phyloP scores from a whole-genome alignment of 345 rosid species.

The Eucalyptus sp. region DNA sequence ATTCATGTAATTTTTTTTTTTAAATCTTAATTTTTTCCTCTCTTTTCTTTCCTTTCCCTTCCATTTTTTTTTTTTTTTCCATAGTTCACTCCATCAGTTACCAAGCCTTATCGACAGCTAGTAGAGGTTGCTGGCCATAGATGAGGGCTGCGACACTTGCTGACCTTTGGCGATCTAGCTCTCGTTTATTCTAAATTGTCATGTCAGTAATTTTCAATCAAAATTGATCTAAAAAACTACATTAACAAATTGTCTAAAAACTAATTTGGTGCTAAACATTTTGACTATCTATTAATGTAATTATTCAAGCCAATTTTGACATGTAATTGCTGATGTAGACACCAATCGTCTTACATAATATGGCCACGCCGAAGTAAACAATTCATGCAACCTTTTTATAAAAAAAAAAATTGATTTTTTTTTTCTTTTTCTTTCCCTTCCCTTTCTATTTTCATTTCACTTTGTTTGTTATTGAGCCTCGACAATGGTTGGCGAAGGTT shows the following conservation, averaged over 20 bases:
- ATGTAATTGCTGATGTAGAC: neutral
- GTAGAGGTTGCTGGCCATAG: neutral
- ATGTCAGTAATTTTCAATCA: accelerated
- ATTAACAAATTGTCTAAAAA: neutral
- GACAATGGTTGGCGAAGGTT: neutral
- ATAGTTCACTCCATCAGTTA: neutral
- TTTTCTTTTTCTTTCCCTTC: no score
- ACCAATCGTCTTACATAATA: accelerated
- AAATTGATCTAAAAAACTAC: neutral
- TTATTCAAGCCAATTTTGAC: neutral
- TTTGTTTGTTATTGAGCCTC: neutral
- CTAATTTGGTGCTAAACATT: neutral
- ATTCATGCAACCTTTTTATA: no score
- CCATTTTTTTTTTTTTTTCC: no score
- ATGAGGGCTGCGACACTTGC: no score
- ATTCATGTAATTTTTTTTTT: no score
- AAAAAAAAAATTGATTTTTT: no score
- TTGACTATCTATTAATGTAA: no score
- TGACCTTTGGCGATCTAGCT: no score
- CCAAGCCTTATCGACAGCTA: neutral
- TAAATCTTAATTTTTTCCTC: no score
- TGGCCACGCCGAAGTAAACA: accelerated
- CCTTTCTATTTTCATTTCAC: neutral
- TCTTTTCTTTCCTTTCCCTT: no score
- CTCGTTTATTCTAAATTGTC: no score